Percentiles rank a stretch among this genome's conserved stretches.
phyloP scores from a whole-genome alignment of 306 rosid species.

The Chamaecrista fasciculata region DNA sequence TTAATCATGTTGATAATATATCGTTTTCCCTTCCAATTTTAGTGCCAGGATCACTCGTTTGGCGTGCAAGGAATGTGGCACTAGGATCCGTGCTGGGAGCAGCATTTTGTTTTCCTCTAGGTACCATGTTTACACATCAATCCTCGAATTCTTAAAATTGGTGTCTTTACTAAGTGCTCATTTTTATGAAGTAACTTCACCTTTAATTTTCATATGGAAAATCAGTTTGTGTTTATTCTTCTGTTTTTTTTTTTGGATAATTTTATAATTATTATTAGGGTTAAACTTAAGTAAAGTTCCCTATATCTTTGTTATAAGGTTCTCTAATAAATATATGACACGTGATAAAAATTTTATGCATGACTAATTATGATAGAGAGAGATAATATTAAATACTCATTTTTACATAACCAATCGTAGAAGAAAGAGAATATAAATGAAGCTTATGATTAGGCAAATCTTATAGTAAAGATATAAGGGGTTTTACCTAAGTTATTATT shows the following conservation, averaged over 20 bases:
- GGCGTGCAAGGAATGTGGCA: slow-evolving; percentile 83
- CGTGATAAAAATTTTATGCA: too few relatives aligned
- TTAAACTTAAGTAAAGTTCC: too few relatives aligned
- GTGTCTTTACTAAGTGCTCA: background rate
- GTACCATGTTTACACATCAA: slow-evolving; percentile 36
- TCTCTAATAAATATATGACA: too few relatives aligned
- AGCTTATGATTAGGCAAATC: too few relatives aligned
- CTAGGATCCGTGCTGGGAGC: slow-evolving; percentile 87
- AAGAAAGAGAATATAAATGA: too few relatives aligned
- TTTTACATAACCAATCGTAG: too few relatives aligned
- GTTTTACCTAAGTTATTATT: too few relatives aligned
- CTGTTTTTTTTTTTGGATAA: slow-evolving; percentile 5
- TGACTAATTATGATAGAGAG: too few relatives aligned
- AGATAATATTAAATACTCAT: too few relatives aligned
- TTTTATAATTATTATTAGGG: too few relatives aligned
- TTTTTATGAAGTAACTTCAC: background rate
- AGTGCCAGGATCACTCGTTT: slow-evolving; percentile 90
- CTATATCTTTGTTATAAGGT: too few relatives aligned
- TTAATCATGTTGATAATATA: slow-evolving; percentile 4
- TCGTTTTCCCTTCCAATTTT: slow-evolving; percentile 23
- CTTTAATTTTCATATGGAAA: background rate
- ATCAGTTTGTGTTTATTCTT: background rate
- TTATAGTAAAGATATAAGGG: too few relatives aligned
- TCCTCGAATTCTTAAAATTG: slow-evolving; percentile 1
- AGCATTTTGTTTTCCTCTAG: slow-evolving; percentile 84